These are phyloP conservation scores for Penicillium arizonense DNA, from an alignment of 495 filamentous ascomycete genomes.

Conservation along the genomic window DNA sequence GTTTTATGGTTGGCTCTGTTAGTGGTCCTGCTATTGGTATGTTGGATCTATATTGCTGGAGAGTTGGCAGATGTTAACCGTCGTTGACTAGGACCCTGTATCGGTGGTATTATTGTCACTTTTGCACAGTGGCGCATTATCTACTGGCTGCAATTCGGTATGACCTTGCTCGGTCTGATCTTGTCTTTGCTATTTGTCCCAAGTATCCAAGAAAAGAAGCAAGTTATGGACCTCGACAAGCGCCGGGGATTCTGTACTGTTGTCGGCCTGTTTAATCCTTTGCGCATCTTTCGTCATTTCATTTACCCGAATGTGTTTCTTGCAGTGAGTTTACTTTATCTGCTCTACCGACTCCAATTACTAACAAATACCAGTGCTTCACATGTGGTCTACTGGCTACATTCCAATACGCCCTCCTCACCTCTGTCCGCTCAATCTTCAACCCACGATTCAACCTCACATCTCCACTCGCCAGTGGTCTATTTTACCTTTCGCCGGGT, in stretches of 20 bases:
- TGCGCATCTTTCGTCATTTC: constrained; percentile 33
- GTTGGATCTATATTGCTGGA: neutral
- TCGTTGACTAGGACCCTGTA: constrained; percentile 36
- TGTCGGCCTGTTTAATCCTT: constrained; percentile 37
- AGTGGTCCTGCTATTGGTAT: constrained; percentile 57
- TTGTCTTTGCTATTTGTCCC: constrained; percentile 42
- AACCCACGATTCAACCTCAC: constrained; percentile 71
- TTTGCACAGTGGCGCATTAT: constrained; percentile 55
- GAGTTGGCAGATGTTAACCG: neutral
- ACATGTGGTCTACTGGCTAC: constrained; percentile 64
- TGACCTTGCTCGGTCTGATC: constrained; percentile 41
- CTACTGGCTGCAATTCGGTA: constrained; percentile 57
- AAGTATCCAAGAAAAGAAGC: constrained; percentile 21
- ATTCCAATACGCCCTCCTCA: constrained; percentile 70
- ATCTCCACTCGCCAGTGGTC: constrained; percentile 63
- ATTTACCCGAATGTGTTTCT: constrained; percentile 43
- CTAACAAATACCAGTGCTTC: constrained; percentile 40
- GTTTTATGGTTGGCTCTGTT: constrained; percentile 53
- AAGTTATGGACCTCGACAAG: neutral
- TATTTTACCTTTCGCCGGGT: constrained; percentile 77
- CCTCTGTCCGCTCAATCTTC: constrained; percentile 69
- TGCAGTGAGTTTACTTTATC: constrained; percentile 23
- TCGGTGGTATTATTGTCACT: constrained; percentile 55
- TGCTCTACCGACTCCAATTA: neutral
- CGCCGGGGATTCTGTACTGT: constrained; percentile 9